Base-by-base conservation (phyloP, 2,329 filamentous ascomycete species). In the Colletotrichum eleusines region DNA sequence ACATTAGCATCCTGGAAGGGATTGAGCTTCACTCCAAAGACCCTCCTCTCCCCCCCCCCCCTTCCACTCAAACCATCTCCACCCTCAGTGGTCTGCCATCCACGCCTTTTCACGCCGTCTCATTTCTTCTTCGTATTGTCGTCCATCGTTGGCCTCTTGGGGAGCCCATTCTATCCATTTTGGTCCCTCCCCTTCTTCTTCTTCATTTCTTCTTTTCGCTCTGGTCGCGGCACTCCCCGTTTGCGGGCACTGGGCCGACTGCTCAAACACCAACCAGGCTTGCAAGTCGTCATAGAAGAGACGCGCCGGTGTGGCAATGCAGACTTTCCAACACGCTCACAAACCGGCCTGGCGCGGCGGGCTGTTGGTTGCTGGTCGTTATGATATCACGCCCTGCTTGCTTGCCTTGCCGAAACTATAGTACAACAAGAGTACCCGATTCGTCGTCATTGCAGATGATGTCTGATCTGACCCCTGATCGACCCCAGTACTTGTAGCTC, bases 121-220 rank as follows among this genome's bases (percentile, higher is more conserved):
- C 63, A 71, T 71, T 71, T 71, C 68, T 67, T 71, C 63, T 67
- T 71, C 68, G 68, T 71, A 71, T 71, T 67, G 40, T 62, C 57
- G 42, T 57, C 53, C 53, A 42, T 46, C 31, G 48, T 51, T 51
- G n/a, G 42, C 42, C 16, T 46, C 53, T 44, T 20, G 53, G 12
- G 44, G 33, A 42, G 40, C 46, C 51, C 40, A 46, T 62, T 67
- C 51, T 63, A 58, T 35, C 53, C 51, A 46, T 35, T 16, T 50
- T 2, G 31, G 4, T 16, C 14, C 16, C 14, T 4, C 26, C 33
- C 23, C n/a, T 4, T 12, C 20, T 57, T 44, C 28, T n/a, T 42
- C 9, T 40, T 51, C 26, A 23, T 46, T 44, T 31, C n/a, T 35
- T 35, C 23, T 44, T 31, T n/a, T n/a, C 35, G 23, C 40, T n/a